These are phyloP conservation scores for Ustilago curta DNA, from an alignment of 1,284 basidiomycete genomes.

Conservation along the genomic window DNA sequence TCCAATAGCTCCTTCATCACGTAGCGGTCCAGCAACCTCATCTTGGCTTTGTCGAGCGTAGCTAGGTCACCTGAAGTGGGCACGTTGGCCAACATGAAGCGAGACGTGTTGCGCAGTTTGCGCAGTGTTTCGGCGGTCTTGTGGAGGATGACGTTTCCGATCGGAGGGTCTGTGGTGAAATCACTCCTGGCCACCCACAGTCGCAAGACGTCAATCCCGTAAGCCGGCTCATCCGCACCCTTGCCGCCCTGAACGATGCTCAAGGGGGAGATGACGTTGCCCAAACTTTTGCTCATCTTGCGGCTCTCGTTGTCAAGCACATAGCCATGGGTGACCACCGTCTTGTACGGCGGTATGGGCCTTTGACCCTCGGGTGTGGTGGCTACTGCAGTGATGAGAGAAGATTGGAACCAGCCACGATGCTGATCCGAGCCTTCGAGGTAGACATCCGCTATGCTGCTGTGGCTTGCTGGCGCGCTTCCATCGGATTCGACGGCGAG, in stretches of 20 bases:
- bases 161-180: conserved; percentile 87
- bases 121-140: conserved; percentile 83
- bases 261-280: conserved; percentile 90
- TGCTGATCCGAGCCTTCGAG: conserved; percentile 98
- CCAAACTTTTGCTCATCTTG: conserved; percentile 99
- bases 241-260: conserved; percentile 80
- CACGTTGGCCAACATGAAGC: conserved; percentile 87
- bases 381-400: conserved; percentile 85
- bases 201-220: conserved; percentile 87
- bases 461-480: not conserved
- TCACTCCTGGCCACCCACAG: conserved; percentile 94
- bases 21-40: conserved; percentile 73
- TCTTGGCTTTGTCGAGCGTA: conserved; percentile 25
- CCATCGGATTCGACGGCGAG: conserved; percentile 18
- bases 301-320: conserved; percentile 89
- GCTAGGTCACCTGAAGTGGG: conserved; percentile 19
- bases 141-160: conserved; percentile 82
- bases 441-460: conserved; percentile 81
- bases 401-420: conserved; percentile 98
- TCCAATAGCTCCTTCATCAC: conserved; percentile 84
- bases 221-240: conserved; percentile 77
- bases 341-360: conserved; percentile 77
- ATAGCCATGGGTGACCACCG: conserved; percentile 95
- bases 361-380: conserved; percentile 52
- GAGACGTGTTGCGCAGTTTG: conserved; percentile 86